phyloP scores from a whole-genome alignment of 495 filamentous ascomycete genomes.

The Bathelium albidoporum region DNA sequence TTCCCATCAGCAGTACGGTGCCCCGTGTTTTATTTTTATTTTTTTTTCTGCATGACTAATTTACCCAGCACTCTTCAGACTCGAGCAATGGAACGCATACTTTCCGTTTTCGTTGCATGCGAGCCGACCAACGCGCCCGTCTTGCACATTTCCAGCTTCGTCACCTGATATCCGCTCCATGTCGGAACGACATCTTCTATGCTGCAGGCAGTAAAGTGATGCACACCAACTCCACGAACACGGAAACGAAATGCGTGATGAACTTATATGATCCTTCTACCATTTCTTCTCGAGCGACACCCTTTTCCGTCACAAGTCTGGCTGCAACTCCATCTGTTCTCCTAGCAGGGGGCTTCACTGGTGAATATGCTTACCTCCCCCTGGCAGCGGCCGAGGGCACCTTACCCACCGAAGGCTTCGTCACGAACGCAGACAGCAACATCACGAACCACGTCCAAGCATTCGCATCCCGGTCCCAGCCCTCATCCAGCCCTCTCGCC shows the following conservation, averaged over 20 bases:
- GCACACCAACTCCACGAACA: slow-evolving; percentile 40
- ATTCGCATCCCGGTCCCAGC: slow-evolving; percentile 39
- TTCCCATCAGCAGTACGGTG: not conserved
- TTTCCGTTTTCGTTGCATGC: slow-evolving; percentile 54
- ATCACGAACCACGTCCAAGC: slow-evolving; percentile 85
- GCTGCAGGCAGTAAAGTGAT: slow-evolving; percentile 49
- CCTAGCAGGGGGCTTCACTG: slow-evolving; percentile 70
- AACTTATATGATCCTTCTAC: slow-evolving; percentile 43
- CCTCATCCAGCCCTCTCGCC: slow-evolving; percentile 50
- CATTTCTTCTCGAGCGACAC: slow-evolving; percentile 1
- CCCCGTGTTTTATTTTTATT: not conserved
- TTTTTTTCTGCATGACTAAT: not conserved
- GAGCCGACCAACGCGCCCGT: slow-evolving; percentile 50
- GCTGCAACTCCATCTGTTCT: slow-evolving; percentile 47
- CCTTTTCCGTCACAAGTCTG: slow-evolving; percentile 58
- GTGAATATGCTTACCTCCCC: slow-evolving; percentile 62
- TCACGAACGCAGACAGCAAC: slow-evolving; percentile 57
- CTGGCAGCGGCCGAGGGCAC: slow-evolving; percentile 39
- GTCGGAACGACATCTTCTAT: slow-evolving; percentile 69
- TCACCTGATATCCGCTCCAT: slow-evolving; percentile 64
- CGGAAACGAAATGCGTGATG: slow-evolving; percentile 37
- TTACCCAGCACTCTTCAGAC: not conserved
- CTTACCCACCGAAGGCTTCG: slow-evolving; percentile 47
- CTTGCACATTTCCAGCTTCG: slow-evolving; percentile 84
- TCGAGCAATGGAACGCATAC: not conserved